These are phyloP conservation scores for Cladophialophora exuberans DNA, from an alignment of 2,329 filamentous ascomycete species.

Conservation along the genomic window DNA sequence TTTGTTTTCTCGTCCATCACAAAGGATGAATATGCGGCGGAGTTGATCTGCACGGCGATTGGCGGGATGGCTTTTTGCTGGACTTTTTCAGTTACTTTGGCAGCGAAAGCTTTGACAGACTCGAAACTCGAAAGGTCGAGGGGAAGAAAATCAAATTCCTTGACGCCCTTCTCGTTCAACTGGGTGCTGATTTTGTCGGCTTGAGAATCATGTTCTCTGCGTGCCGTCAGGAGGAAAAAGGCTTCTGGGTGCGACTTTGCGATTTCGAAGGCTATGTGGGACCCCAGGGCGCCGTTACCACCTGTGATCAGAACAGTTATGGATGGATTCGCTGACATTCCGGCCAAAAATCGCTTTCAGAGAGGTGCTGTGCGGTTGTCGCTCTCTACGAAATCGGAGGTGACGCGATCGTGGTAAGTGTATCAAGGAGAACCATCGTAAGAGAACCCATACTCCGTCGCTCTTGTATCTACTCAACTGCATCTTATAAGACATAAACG, in stretches of 20 bases:
- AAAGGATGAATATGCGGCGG: constrained; percentile 9
- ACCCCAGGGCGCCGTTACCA: constrained; percentile 7
- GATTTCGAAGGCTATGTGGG: constrained; percentile 9
- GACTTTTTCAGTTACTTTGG: constrained; percentile 7
- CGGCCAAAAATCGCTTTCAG: background rate
- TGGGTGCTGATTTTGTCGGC: constrained; percentile 7
- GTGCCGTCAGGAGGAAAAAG: constrained; percentile 12
- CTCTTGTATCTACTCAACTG: no score
- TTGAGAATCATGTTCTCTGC: constrained; percentile 4
- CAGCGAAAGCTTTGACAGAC: constrained; percentile 6
- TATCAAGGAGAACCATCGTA: no score
- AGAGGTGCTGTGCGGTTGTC: background rate
- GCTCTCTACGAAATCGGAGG: background rate
- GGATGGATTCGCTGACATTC: constrained; percentile 5
- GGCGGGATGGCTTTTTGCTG: background rate
- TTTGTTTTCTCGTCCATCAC: constrained; percentile 1
- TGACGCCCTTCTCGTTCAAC: constrained; percentile 2
- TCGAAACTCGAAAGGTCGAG: constrained; percentile 3
- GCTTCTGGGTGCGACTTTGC: constrained; percentile 10
- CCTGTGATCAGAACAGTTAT: constrained; percentile 12
- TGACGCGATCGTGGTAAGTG: no score
- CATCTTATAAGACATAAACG: no score
- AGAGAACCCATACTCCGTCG: no score
- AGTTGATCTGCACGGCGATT: constrained; percentile 5
- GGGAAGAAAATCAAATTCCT: constrained; percentile 2